Evolutionary conservation across 2,329 filamentous ascomycete species (phyloP), one percentile per base, ranked within the genome.

Genomic region (Cladosporium sphaerospermum): DNA sequence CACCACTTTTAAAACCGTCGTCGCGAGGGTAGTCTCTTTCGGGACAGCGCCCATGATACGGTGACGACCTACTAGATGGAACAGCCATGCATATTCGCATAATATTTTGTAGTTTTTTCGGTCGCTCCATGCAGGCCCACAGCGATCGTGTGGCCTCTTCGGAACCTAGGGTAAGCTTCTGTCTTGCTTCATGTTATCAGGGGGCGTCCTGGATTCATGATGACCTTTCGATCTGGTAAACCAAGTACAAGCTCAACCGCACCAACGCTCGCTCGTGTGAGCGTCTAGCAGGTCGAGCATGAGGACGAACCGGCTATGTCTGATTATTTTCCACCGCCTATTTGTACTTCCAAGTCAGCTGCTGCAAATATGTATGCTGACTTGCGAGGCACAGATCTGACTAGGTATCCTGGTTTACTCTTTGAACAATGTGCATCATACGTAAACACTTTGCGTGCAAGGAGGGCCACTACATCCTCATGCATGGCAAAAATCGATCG

Each of bases 1-100:
- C 44, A 39, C 79, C 84, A 80, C 80, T 82, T 85, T 76, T 85
- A 89, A 89, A 89, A 89, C 85, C 85, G 85, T 88, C 79, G 80
- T 83, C 80, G 83, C 81, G 85, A 89, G 82, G 80, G 81, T 66
- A 66, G 56, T 65, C 57, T 74, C 77, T 72, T 73, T 69, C 61
- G 70, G 71, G 66, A 74, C 69, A 74, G 76, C 77, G 76, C 75
- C 76, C 82, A 85, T 79, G 82, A 85, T 75, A 69, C 74, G 80
- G 72, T 79, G 81, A 83, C 80, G 81, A 85, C 82, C 82, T 84
- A 75, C 75, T 74, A 79, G 78, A 73, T 78, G 80, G 76, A 70
- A 83, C 81, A 83, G 14, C 14, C 16, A 10, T 41, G 19, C 31
- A 40, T 18, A 31, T 18, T 16, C 36, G 45, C 40, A 46, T 23